Percentiles rank a stretch among this genome's conserved stretches.
Evolutionary conservation across 192 early-diverging fungal species (phyloP).

Genomic region (Geranomyces michiganensis): DNA sequence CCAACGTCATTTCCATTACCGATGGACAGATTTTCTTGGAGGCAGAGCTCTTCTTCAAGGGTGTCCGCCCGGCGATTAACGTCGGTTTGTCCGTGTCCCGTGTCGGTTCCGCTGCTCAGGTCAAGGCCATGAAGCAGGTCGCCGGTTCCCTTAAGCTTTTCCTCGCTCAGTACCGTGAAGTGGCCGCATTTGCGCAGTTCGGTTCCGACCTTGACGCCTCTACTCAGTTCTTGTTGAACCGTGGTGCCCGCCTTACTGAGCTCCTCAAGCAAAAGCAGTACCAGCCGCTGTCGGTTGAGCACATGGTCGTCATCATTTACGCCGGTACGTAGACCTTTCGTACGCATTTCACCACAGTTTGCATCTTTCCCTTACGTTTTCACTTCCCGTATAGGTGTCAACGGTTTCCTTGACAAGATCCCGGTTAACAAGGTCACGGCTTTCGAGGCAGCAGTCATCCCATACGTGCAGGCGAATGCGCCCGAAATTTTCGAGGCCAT

Average conservation of each 20-base stretch:
- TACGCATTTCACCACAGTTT: background rate
- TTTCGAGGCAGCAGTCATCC: constrained; percentile 90
- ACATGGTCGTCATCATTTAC: constrained; percentile 98
- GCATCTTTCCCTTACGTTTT: background rate
- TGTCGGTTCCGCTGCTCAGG: constrained; percentile 99
- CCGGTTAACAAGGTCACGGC: constrained; percentile 90
- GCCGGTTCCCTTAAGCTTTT: constrained; percentile 99
- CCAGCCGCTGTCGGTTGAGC: constrained; percentile 92
- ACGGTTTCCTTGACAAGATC: constrained; percentile 99
- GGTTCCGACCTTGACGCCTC: constrained; percentile 99
- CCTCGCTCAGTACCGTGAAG: constrained; percentile 99
- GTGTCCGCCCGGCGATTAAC: constrained; percentile 99
- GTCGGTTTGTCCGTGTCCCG: constrained; percentile 99
- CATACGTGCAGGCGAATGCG: constrained; percentile 87
- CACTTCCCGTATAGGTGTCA: constrained; percentile 69
- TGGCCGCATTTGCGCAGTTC: constrained; percentile 99
- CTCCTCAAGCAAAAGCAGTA: constrained; percentile 99
- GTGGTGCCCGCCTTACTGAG: constrained; percentile 99
- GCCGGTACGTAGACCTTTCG: constrained; percentile 55
- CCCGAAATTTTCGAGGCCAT: constrained; percentile 86
- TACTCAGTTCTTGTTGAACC: constrained; percentile 99
- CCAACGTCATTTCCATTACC: constrained; percentile 99
- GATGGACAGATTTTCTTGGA: constrained; percentile 99
- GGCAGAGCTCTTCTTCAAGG: constrained; percentile 99
- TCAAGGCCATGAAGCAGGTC: constrained; percentile 99